Evolutionary conservation across 441 rosid genomes (phyloP), one percentile per base, ranked within the genome.

Genomic region (Pelargonium citronellum): DNA sequence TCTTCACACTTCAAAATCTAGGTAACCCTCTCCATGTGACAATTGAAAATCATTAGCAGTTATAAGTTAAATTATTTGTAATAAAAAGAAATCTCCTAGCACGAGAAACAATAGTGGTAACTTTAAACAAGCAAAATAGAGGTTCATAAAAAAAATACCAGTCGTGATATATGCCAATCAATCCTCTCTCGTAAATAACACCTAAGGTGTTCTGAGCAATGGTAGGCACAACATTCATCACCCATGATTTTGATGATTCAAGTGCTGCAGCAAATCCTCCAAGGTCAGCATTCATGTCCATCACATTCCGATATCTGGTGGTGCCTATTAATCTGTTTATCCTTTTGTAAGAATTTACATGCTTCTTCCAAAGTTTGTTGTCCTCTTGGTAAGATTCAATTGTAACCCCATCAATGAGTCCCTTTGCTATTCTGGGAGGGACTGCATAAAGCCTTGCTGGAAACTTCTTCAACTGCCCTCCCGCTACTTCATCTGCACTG

Each of bases 251-350:
- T 5, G 83, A 64, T 0, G 83, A 79, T 61, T 86, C 82, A 0
- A 88, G 57, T 2, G 86, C 88, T n/a, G 89, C 91, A 71, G 94
- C 89, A 75, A 88, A 88, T 43, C 94, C 88, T 12, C 93, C 93
- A 80, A 88, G 75, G n/a, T 87, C 86, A 62, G 93, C 90, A 67
- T 88, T 87, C 93, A 88, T 88, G 71, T 88, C 94, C 87, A 88
- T 85, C 57, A 87, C 80, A 76, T 89, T 89, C 65, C 94, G 86
- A 71, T 89, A 89, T 74, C 94, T 85, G 69, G 87, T 88, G 0
- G 84, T 71, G 67, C 81, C 88, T n/a, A 88, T 66, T 8, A 87
- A 68, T 68, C 81, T 81, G 68, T 87, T 89, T 53, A 82, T 77
- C 80, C 76, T 84, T 83, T 85, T 89, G 74, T 89, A 89, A n/a